A percentile compares a stretch with the other conserved stretches of the same genome.
Conservation (phyloP, 345 rosid genomes). For the Pelargonium nanum region DNA sequence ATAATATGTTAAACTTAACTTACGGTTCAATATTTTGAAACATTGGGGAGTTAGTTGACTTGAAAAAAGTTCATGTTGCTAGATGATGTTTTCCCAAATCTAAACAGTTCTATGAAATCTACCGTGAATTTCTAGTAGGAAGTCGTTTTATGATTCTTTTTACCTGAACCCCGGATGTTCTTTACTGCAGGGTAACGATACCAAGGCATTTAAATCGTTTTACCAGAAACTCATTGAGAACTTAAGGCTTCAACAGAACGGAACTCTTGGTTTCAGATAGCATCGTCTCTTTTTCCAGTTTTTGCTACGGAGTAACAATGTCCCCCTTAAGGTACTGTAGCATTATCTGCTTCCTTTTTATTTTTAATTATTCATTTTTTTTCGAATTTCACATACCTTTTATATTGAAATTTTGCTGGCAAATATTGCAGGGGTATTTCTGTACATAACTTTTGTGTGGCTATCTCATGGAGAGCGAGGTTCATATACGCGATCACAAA, state of each 20-base stretch:
- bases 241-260: slow-evolving; percentile 64
- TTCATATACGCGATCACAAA: slow-evolving; percentile 7
- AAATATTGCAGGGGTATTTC: slow-evolving; percentile 20
- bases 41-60: no score
- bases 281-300: slow-evolving; percentile 13
- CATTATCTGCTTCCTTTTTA: background rate
- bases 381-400: background rate
- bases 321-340: background rate
- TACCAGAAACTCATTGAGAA: slow-evolving; percentile 67
- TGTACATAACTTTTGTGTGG: slow-evolving; percentile 24
- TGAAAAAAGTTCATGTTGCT: no score
- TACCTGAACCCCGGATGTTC: slow-evolving; percentile 1
- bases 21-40: no score
- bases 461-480: slow-evolving; percentile 22
- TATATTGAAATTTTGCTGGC: slow-evolving; percentile 7
- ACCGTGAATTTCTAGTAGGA: no score
- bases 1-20: no score
- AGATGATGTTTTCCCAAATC: no score
- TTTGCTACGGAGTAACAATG: background rate
- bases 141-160: no score
- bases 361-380: background rate
- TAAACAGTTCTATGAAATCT: no score
- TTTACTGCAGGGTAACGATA: slow-evolving; percentile 55
- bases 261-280: slow-evolving; percentile 78
- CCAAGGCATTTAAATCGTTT: slow-evolving; percentile 51